Evolutionary conservation across 495 filamentous ascomycete species (phyloP).

Genomic region (Friedmanniomyces simplex): DNA sequence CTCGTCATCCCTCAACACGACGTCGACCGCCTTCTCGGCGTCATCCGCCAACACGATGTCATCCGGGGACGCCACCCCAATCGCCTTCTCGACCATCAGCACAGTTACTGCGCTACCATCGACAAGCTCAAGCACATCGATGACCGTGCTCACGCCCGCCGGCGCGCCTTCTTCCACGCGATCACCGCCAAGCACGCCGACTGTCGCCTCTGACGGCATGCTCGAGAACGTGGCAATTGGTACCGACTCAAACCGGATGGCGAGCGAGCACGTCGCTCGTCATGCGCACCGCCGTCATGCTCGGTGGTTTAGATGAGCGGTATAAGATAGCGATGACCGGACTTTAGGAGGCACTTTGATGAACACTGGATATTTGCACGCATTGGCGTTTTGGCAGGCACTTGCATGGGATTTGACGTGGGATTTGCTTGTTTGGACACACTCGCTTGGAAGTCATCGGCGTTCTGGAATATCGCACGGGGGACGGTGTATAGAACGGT

Average conservation of each 20-base stretch:
- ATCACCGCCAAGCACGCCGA: not conserved
- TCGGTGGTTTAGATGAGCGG: not conserved
- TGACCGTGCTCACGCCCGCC: not conserved
- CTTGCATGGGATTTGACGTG: not conserved
- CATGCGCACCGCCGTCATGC: not conserved
- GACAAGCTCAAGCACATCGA: not conserved
- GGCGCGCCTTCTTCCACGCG: not conserved
- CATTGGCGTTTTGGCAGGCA: too few relatives aligned
- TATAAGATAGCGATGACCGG: not conserved
- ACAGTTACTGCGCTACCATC: not conserved
- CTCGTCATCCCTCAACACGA: not conserved
- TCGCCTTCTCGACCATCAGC: not conserved
- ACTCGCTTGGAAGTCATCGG: too few relatives aligned
- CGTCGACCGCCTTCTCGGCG: not conserved
- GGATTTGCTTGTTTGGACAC: too few relatives aligned
- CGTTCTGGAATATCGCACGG: too few relatives aligned
- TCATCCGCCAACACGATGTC: too few relatives aligned
- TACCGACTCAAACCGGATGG: not conserved
- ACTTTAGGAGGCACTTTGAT: too few relatives aligned
- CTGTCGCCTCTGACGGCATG: not conserved
- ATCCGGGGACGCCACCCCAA: not conserved
- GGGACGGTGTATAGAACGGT: too few relatives aligned
- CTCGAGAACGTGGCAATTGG: not conserved
- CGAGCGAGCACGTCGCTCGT: not conserved
- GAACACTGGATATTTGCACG: not conserved